These are phyloP conservation scores for Salicornia ramosissima DNA, from an alignment of 148 eudicot genomes.

Conservation along the genomic window DNA sequence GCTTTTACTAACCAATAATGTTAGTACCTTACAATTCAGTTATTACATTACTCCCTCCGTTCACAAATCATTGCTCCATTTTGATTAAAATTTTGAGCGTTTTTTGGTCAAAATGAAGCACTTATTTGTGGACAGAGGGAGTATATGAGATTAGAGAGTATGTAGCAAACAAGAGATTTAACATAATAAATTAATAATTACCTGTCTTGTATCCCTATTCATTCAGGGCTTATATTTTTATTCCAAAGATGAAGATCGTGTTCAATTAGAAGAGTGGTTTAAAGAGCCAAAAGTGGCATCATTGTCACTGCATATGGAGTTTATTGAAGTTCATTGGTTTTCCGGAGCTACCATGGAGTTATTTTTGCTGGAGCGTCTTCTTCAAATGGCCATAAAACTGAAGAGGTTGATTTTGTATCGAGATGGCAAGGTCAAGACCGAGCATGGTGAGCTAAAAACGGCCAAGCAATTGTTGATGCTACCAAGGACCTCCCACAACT, in stretches of 20 bases:
- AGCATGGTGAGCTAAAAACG: not conserved
- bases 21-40: too few species aligned
- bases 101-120: too few species aligned
- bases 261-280: not conserved
- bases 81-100: too few species aligned
- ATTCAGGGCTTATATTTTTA: not conserved
- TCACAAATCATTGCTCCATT: too few species aligned
- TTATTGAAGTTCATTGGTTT: not conserved
- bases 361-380: not conserved
- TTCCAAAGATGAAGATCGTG: too few species aligned
- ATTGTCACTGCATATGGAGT: not conserved
- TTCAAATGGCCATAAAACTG: not conserved
- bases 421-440: not conserved
- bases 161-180: too few species aligned
- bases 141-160: too few species aligned
- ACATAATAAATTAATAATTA: too few species aligned
- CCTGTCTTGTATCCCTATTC: not conserved
- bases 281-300: not conserved
- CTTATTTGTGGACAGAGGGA: too few species aligned
- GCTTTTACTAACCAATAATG: too few species aligned
- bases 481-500: too few species aligned
- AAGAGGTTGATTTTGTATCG: not conserved
- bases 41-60: too few species aligned
- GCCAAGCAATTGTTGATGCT: not conserved
- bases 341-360: not conserved